Conservation (phyloP, 306 rosid genomes). For the Casuarina cunninghamiana region DNA sequence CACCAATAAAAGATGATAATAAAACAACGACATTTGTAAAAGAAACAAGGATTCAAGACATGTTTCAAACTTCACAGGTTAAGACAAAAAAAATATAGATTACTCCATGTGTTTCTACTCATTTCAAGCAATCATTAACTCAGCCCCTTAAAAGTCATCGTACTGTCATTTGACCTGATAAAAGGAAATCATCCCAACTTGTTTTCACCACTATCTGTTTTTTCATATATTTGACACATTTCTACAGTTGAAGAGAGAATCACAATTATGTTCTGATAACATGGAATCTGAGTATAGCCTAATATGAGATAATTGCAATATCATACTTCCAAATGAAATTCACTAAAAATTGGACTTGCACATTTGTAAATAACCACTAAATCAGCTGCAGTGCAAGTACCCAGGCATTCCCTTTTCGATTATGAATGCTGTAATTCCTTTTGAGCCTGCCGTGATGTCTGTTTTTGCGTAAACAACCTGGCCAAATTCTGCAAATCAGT, state of each 20-base stretch:
- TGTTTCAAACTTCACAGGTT: slow-evolving; percentile 5
- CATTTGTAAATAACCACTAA: slow-evolving; percentile 22
- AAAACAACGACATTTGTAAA: slow-evolving; percentile 1
- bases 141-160: background rate
- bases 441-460: slow-evolving; percentile 73
- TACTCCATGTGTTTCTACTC: slow-evolving; percentile 1
- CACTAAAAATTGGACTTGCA: slow-evolving; percentile 11
- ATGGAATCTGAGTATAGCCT: background rate
- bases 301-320: slow-evolving; percentile 15
- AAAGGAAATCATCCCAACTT: background rate
- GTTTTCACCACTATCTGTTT: background rate
- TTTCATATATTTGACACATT: background rate
- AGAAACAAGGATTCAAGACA: slow-evolving; percentile 20
- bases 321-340: slow-evolving; percentile 10
- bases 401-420: slow-evolving; percentile 97
- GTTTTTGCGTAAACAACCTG: slow-evolving; percentile 97
- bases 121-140: background rate
- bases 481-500: slow-evolving; percentile 41
- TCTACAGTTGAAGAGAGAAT: background rate
- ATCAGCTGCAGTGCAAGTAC: slow-evolving; percentile 46
- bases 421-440: slow-evolving; percentile 95
- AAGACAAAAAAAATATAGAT: background rate
- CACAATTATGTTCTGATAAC: slow-evolving; percentile 1
- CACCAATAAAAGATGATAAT: slow-evolving; percentile 7
- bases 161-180: background rate